Evolutionary conservation across 495 filamentous ascomycete species (phyloP), one percentile per base, ranked within the genome.

Genomic region (Aspergillus nanangensis): DNA sequence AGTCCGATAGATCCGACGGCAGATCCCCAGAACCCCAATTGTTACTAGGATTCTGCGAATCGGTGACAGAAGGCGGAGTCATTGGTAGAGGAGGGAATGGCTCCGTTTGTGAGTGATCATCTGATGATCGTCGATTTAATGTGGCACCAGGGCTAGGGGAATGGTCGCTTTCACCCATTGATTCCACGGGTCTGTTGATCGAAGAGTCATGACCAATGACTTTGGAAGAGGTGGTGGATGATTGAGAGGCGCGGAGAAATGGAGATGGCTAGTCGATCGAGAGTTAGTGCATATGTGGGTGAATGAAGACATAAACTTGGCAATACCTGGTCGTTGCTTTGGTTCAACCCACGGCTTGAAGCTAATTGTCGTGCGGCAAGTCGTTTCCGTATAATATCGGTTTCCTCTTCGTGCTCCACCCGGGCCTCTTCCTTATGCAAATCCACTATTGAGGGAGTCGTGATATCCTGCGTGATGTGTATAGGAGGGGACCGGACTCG

Each of bases 381-480:
- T 37, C 91, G 75, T 60, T 82, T 87, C 42, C 75, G 75, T 59
- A 83, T 75, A 35, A 95, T 69, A 38, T 83, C 77, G 18, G 73
- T 71, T 49, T 90, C 82, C 56, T 96, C 89, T 60, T 89, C 76
- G 29, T 67, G 59, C 48, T 75, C 78, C 0, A 81, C 66, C 18
- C 69, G 75, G 33, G 87, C 80, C 50, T 97, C 91, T 61, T 96
- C 90, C 37, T 75, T 71, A 53, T 85, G 81, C 19, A 96, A 56
- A 51, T 93, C 86, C 10, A 76, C 76, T 19, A 95, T 70, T 3
- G 87, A 85, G 3, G 80, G 75, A 0, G 54, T 47, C 1, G 65
- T 57, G 14, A 56, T 34, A 19, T 59, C 56, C 5, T 61, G 60
- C 22, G 55, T 38, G 34, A 63, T 17, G 4, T 63, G 58, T 23